A percentile compares a stretch with the other conserved stretches of the same genome.
These are phyloP conservation scores for Phyllosticta capitalensis DNA, from an alignment of 2,329 filamentous ascomycete genomes.

Conservation along the genomic window DNA sequence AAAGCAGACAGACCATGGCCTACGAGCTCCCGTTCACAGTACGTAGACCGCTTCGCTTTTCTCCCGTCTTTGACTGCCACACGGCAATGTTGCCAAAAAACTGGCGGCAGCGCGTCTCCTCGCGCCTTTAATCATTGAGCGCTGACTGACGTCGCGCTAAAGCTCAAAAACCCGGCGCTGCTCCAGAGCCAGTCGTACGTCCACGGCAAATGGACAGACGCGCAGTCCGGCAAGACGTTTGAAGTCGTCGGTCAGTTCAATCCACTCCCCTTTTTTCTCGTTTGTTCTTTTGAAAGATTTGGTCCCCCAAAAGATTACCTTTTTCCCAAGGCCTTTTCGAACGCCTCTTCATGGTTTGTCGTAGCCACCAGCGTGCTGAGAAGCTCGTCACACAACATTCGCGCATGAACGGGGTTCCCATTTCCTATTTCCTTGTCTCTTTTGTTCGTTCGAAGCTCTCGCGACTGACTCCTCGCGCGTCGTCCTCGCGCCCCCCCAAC, in stretches of 20 bases:
- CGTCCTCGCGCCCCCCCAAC: background rate
- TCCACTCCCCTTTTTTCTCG: background rate
- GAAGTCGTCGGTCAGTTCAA: conserved; percentile 43
- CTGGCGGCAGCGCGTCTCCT: background rate
- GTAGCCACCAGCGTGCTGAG: background rate
- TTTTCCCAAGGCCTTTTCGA: background rate
- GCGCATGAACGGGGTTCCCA: background rate
- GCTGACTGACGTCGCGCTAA: background rate
- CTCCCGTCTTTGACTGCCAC: no score
- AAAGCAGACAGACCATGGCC: background rate
- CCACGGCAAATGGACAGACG: conserved; percentile 45
- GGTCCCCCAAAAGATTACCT: background rate
- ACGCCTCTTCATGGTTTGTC: background rate
- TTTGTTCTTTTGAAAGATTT: background rate
- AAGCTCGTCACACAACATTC: background rate
- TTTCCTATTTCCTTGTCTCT: background rate
- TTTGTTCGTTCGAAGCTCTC: background rate
- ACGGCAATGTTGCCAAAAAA: background rate
- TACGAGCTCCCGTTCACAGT: background rate
- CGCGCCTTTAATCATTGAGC: background rate
- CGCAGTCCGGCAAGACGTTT: conserved; percentile 48
- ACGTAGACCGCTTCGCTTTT: background rate
- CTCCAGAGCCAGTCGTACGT: conserved; percentile 46
- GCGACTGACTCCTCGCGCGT: background rate
- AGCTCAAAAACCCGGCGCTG: conserved; percentile 46